Conservation (phyloP, 2,329 filamentous ascomycete genomes). For the Alternaria gaisen region DNA sequence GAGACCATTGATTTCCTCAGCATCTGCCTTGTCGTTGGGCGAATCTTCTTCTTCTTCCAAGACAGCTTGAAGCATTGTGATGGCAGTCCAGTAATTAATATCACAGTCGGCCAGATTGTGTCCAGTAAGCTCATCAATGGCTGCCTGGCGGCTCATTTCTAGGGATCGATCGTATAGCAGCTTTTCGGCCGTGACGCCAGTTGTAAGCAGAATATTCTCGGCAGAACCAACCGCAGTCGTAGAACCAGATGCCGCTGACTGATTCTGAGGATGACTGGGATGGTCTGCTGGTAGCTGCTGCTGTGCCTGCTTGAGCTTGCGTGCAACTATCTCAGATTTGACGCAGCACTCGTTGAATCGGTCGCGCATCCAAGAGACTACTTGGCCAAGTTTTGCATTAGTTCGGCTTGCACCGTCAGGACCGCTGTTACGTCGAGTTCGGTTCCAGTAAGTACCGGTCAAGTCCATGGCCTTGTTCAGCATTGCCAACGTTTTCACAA, state of each 20-base stretch:
- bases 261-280: constrained; percentile 83
- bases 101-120: constrained; percentile 89
- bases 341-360: constrained; percentile 98
- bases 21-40: constrained; percentile 56
- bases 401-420: constrained; percentile 46
- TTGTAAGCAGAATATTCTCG: constrained; percentile 83
- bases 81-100: constrained; percentile 90
- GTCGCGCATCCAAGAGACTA: constrained; percentile 92
- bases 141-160: constrained; percentile 94
- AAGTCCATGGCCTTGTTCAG: constrained; percentile 96
- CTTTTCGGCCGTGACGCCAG: constrained; percentile 92
- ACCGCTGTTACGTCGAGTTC: constrained; percentile 70
- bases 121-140: constrained; percentile 94
- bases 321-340: constrained; percentile 92
- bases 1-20: constrained; percentile 63
- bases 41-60: constrained; percentile 79
- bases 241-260: constrained; percentile 66
- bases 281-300: constrained; percentile 84
- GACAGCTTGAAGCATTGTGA: constrained; percentile 93
- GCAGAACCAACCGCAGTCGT: constrained; percentile 69
- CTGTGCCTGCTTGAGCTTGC: constrained; percentile 87
- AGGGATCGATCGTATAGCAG: constrained; percentile 97
- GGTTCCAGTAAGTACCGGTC: constrained; percentile 90
- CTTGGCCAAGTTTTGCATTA: constrained; percentile 77
- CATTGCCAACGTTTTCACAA: constrained; percentile 91